phyloP scores from a whole-genome alignment of 1,284 basidiomycete species.

The Malassezia restricta region DNA sequence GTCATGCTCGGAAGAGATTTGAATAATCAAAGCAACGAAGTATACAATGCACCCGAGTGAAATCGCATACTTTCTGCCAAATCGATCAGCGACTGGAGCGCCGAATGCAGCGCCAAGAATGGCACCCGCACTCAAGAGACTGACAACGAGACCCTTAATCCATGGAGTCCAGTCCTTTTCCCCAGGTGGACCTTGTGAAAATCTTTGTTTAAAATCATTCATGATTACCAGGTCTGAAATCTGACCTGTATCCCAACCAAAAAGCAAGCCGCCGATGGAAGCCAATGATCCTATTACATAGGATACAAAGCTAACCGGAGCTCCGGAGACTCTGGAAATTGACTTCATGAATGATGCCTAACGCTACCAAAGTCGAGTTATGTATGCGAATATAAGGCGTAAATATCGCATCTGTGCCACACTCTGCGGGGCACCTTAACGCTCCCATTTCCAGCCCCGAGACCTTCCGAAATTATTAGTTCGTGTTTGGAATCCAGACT shows the following conservation, averaged over 20 bases:
- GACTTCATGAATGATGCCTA: neutral
- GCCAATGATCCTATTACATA: conserved; percentile 60
- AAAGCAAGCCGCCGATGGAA: conserved; percentile 67
- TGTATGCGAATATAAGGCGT: too few species aligned
- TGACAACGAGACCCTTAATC: conserved; percentile 56
- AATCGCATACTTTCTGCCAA: conserved; percentile 64
- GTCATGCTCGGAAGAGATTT: conserved; percentile 39
- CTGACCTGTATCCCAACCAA: conserved; percentile 61
- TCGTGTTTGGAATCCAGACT: too few species aligned
- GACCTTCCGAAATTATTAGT: too few species aligned
- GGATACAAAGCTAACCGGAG: conserved; percentile 49
- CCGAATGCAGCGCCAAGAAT: conserved; percentile 42
- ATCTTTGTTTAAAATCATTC: conserved; percentile 59
- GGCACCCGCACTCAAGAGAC: conserved; percentile 51
- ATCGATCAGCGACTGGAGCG: conserved; percentile 52
- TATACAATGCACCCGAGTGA: conserved; percentile 58
- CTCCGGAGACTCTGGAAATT: conserved; percentile 7
- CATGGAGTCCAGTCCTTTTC: conserved; percentile 28
- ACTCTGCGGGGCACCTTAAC: too few species aligned
- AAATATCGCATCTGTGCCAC: too few species aligned
- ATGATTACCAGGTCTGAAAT: conserved; percentile 66
- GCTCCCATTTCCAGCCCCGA: too few species aligned
- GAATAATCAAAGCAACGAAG: conserved; percentile 58
- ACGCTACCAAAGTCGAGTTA: too few species aligned
- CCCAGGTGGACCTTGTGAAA: conserved; percentile 46